Conservation (phyloP, 768 basidiomycete genomes). For the Macrolepiota fuliginosa region DNA sequence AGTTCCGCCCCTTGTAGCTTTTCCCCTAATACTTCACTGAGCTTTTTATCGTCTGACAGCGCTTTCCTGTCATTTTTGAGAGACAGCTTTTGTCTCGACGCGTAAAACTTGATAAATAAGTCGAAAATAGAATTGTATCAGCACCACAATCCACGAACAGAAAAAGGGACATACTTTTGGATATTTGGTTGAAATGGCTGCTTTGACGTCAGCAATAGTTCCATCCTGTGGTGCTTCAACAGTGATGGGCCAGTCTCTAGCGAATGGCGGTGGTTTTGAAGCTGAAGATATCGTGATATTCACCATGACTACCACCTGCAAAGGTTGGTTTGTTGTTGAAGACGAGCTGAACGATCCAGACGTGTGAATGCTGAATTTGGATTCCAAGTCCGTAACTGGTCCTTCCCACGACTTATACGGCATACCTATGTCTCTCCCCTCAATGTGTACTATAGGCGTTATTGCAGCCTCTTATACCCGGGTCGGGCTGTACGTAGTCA, state of each 20-base stretch:
- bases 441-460: too few species aligned
- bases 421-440: too few species aligned
- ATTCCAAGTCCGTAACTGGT: too few species aligned
- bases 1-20: constrained; percentile 63
- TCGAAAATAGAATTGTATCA: neutral
- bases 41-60: constrained; percentile 59
- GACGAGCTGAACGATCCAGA: neutral
- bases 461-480: too few species aligned
- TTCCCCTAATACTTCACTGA: constrained; percentile 50
- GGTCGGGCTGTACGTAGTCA: too few species aligned
- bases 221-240: constrained; percentile 48
- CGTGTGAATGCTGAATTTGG: neutral
- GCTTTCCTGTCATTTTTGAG: constrained; percentile 59
- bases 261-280: constrained; percentile 43
- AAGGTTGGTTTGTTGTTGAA: neutral
- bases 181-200: constrained; percentile 45
- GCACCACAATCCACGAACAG: neutral
- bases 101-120: constrained; percentile 51
- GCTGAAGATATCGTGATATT: constrained; percentile 51
- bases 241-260: constrained; percentile 48
- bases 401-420: too few species aligned
- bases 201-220: constrained; percentile 71
- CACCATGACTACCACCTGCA: constrained; percentile 26
- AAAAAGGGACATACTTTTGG: constrained; percentile 28
- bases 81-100: constrained; percentile 71